These are phyloP conservation scores for Nissolia schottii DNA, from an alignment of 306 rosid species.

Conservation along the genomic window DNA sequence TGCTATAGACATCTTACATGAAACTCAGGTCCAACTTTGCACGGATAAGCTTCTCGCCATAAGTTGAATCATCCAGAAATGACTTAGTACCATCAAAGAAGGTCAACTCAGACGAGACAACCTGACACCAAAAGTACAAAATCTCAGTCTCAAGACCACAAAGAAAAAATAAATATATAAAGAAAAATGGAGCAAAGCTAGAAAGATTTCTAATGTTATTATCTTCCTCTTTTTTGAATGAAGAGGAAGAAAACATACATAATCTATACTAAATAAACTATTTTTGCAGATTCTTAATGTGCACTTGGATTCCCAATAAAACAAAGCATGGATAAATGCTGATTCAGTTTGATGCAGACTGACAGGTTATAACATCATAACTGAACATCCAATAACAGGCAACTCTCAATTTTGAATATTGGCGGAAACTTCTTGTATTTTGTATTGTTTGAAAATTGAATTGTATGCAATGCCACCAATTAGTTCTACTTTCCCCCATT, in stretches of 20 bases:
- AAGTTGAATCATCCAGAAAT: constrained; percentile 69
- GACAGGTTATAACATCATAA: background rate
- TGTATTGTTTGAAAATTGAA: background rate
- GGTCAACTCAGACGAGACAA: constrained; percentile 89
- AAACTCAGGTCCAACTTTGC: constrained; percentile 95
- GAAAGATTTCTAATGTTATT: background rate
- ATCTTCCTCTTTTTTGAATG: background rate
- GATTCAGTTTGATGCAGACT: constrained; percentile 9
- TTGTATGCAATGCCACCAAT: background rate
- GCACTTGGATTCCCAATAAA: background rate
- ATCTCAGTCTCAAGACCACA: constrained; percentile 14
- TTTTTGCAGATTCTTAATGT: background rate
- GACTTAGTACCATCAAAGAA: constrained; percentile 96
- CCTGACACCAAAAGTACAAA: constrained; percentile 42
- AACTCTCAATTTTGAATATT: background rate
- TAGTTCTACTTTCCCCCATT: too few species aligned
- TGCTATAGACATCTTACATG: constrained; percentile 57
- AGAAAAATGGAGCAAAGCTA: background rate
- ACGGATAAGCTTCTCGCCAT: constrained; percentile 94
- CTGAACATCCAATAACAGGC: background rate
- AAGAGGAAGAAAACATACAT: background rate
- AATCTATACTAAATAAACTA: background rate
- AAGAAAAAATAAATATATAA: background rate
- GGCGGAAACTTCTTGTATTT: background rate
- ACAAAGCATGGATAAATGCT: background rate